Base-by-base conservation (phyloP, 768 basidiomycete genomes). In the Coprinellus aureogranulatus region DNA sequence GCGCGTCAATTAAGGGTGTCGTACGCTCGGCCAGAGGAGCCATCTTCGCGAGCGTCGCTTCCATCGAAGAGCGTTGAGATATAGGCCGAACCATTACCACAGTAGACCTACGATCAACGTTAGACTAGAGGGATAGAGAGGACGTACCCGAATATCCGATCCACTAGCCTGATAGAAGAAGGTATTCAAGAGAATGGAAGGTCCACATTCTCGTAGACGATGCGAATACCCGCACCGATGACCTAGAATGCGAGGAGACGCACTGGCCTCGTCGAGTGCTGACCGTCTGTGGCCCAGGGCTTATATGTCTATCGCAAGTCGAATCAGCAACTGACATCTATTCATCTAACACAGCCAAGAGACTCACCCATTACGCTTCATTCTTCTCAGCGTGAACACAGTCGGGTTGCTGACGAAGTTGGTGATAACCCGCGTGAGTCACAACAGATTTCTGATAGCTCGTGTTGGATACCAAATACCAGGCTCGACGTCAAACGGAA, bases 131-230 rank as follows among this genome's bases (percentile, higher is more conserved):
- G 2, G 41, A 2, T 22, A 27, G 39, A 41, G 31, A 53, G 48
- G 53, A 77, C 88, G 42, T 64, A 92, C 92, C 67, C 96, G 75
- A 4, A 95, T 98, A 3, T 97, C 98, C 5, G 94, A 98, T n/a
- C 97, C 97, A 77, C 98, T 96, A 0, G 97, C 97, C 69, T 98
- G 97, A 63, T 92, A n/a, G n/a, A n/a, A 94, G 75, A 99, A 99
- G 1, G 97, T 98, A 68, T 99, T 96, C 74, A 98, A 99, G 69
- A 98, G n/a, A n/a, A n/a, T n/a, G n/a, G 98, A 67, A 98, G 79
- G 67, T 95, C 96, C 62, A 98, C 76, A 77, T 98, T 98, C 72
- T 98, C 97, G 69, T 94, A 93, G 55, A 95, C 94, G 69, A 99
- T 98, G 52, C 97, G 97, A 65, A 99, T 99, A 55, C 97, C 97